Conservation (phyloP, 768 basidiomycete genomes). For the Mrakia frigida region DNA sequence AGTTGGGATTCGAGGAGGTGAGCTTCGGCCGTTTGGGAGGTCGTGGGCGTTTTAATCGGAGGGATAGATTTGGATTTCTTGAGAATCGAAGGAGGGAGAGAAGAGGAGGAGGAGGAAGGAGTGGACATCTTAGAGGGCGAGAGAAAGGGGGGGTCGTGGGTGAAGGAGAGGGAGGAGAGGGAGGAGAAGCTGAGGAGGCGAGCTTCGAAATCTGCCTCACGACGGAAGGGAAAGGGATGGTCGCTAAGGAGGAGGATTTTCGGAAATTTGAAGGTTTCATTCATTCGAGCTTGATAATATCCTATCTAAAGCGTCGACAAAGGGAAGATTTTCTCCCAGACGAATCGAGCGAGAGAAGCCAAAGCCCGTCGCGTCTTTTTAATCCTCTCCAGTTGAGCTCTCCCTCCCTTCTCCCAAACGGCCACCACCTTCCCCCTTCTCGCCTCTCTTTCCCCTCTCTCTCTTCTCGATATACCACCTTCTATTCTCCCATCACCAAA, state of each 20-base stretch:
- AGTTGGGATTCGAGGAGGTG: background rate
- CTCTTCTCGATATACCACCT: no score
- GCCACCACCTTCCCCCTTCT: background rate
- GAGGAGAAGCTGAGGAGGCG: background rate
- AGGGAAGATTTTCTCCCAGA: no score
- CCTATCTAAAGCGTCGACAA: no score
- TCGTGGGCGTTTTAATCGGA: background rate
- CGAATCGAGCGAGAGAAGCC: no score
- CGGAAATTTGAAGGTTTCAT: no score
- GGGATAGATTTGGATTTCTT: background rate
- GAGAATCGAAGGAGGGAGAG: background rate
- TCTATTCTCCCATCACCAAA: no score
- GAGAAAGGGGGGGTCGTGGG: background rate
- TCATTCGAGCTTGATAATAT: no score
- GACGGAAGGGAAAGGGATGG: background rate
- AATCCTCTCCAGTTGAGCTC: no score
- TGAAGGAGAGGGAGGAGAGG: background rate
- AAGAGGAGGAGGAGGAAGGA: background rate
- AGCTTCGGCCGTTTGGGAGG: background rate
- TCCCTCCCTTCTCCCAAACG: no score
- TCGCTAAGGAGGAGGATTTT: background rate
- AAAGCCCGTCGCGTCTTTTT: no score
- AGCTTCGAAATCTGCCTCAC: background rate
- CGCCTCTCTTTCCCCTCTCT: background rate
- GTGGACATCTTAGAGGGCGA: background rate